These are phyloP conservation scores for Marasmius tenuissimus DNA, from an alignment of 1,284 basidiomycete species.

Conservation along the genomic window DNA sequence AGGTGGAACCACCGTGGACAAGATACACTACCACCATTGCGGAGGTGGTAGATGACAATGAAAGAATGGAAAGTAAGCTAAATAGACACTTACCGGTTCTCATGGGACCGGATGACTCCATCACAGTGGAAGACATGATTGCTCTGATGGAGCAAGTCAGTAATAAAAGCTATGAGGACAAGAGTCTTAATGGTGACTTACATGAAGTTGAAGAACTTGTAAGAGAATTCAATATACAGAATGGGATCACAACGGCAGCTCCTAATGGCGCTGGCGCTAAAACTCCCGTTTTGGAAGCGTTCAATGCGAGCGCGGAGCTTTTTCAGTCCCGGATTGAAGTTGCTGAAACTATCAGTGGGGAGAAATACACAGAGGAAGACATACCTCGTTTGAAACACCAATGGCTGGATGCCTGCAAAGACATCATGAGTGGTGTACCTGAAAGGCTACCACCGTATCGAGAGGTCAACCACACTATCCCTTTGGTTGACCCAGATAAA, in stretches of 20 bases:
- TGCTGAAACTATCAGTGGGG: background rate
- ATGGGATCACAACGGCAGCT: background rate
- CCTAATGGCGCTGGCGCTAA: background rate
- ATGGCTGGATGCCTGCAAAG: background rate
- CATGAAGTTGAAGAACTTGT: background rate
- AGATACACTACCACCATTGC: too few species aligned
- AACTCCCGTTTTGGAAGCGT: background rate
- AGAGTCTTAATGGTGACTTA: background rate
- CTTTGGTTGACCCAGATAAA: background rate
- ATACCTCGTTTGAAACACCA: background rate
- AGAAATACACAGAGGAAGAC: background rate
- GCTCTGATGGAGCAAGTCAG: background rate
- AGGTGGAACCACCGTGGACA: background rate
- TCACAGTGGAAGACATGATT: background rate
- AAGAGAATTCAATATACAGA: background rate
- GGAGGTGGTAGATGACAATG: background rate
- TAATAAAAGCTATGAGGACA: background rate
- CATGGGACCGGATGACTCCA: background rate
- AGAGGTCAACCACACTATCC: background rate
- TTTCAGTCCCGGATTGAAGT: background rate
- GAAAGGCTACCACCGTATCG: background rate
- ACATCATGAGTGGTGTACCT: background rate
- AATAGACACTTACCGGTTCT: background rate
- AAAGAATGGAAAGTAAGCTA: background rate
- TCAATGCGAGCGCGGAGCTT: background rate